Base-by-base conservation (phyloP, 805 yeast species). In the Candida verbasci region DNA sequence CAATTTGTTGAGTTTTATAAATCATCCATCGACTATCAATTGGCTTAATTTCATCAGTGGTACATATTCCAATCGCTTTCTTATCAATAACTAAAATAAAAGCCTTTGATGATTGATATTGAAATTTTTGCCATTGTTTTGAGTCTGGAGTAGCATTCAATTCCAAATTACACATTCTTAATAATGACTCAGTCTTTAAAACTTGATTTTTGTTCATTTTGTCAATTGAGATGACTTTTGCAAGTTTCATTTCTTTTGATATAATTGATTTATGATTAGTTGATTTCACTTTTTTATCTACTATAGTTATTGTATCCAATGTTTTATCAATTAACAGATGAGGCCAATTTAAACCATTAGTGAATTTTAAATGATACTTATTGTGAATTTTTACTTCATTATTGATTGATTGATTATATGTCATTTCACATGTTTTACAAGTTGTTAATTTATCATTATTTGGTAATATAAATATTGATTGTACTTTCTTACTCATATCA, bases 1-100 rank as follows among this genome's bases (percentile, higher is more conserved):
- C 81, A 0, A 65, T 39, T 8, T 71, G 53, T 26, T 78, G 80
- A 3, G 74, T 68, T 3, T 69, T 71, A 36, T 65, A 53, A 0
- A 78, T 58, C 76, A 80, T 74, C 89, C 89, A 82, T 24, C 71
- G 55, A 0, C 82, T 75, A 3, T 25, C 39, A 9, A 34, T 47
- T 3, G 23, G 37, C 16, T 56, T 48, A 1, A 68, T 56, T 22
- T 65, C 58, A 33, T 80, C 85, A 1, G 78, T 67, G 2, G 79
- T 70, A 7, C 79, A 64, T 1, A 80, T 47, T 0, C 83, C 88
- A 2, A 82, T 65, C 0, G 80, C 79, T 26, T 65, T 53, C 9
- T 58, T 61, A 14, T 65, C 53, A 26, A 62, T 57, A 3, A 80
- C 53, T 34, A 71, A 72, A 3, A 80, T 58, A 47, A 72, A 81